phyloP scores from a whole-genome alignment of 1,284 basidiomycete genomes.

The Microbotryum silenes-acaulis region DNA sequence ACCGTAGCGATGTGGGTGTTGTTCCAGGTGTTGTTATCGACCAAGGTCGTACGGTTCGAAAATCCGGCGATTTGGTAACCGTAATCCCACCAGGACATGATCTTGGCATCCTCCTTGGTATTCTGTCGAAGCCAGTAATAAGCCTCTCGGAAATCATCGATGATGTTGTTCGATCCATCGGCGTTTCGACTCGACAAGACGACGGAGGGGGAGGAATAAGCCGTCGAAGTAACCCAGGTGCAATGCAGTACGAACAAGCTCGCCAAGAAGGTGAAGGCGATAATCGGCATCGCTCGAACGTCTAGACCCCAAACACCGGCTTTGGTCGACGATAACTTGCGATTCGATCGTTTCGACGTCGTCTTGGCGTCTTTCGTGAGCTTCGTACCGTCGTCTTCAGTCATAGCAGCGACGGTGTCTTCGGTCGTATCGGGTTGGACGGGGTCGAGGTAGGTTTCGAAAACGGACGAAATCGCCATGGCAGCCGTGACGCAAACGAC shows the following conservation, averaged over 20 bases:
- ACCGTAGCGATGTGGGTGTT: slow-evolving; percentile 91
- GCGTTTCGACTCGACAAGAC: slow-evolving; percentile 73
- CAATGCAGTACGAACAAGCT: slow-evolving; percentile 85
- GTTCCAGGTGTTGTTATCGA: slow-evolving; percentile 99
- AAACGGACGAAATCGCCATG: slow-evolving; percentile 76
- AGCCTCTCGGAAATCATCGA: slow-evolving; percentile 99
- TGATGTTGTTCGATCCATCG: slow-evolving; percentile 88
- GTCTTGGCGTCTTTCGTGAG: slow-evolving; percentile 38
- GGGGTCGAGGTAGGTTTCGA: slow-evolving; percentile 80
- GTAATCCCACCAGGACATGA: slow-evolving; percentile 99
- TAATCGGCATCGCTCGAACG: slow-evolving; percentile 65
- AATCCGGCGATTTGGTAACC: slow-evolving; percentile 99
- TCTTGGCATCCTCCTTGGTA: slow-evolving; percentile 80
- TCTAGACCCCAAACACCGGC: slow-evolving; percentile 78
- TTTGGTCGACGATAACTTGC: slow-evolving; percentile 38
- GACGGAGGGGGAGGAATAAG: slow-evolving; percentile 97
- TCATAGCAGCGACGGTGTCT: slow-evolving; percentile 39
- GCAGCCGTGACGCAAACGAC: slow-evolving; percentile 87
- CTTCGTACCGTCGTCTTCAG: slow-evolving; percentile 45
- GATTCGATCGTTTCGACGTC: slow-evolving; percentile 36
- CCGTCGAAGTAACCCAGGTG: slow-evolving; percentile 89
- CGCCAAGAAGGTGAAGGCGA: slow-evolving; percentile 71
- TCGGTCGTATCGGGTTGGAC: slow-evolving; percentile 38
- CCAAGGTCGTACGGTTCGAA: slow-evolving; percentile 92
- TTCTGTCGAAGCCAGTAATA: slow-evolving; percentile 99